Evolutionary conservation across 768 basidiomycete genomes (phyloP).

Genomic region (Paxillus involutus): DNA sequence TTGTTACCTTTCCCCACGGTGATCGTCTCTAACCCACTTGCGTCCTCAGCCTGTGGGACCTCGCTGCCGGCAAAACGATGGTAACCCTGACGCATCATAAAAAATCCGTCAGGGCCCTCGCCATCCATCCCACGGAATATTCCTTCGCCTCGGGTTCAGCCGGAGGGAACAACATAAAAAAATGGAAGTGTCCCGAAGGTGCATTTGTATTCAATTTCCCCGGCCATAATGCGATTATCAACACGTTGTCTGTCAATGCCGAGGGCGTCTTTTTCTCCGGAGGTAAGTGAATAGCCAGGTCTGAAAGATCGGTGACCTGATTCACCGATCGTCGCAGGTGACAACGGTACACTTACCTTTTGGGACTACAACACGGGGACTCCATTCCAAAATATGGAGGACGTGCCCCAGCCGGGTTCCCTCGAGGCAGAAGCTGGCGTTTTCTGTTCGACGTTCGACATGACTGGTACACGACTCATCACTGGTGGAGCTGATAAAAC

Average conservation of each 20-base stretch:
- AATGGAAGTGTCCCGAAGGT: slow-evolving; percentile 99
- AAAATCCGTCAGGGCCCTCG: slow-evolving; percentile 92
- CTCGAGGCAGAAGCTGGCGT: slow-evolving; percentile 96
- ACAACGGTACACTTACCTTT: slow-evolving; percentile 87
- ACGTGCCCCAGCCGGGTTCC: slow-evolving; percentile 95
- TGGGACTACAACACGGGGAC: slow-evolving; percentile 97
- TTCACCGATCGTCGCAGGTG: slow-evolving; percentile 51
- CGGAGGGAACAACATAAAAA: slow-evolving; percentile 99
- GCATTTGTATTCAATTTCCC: slow-evolving; percentile 94
- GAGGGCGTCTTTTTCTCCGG: slow-evolving; percentile 98
- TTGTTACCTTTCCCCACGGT: neutral
- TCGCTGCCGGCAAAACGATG: slow-evolving; percentile 97
- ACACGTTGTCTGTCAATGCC: slow-evolving; percentile 88
- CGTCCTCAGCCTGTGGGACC: slow-evolving; percentile 80
- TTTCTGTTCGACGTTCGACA: slow-evolving; percentile 96
- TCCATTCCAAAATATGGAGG: slow-evolving; percentile 92
- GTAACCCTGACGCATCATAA: slow-evolving; percentile 99
- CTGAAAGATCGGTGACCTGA: neutral
- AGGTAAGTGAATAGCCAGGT: slow-evolving; percentile 49
- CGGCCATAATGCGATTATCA: slow-evolving; percentile 97
- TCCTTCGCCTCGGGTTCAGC: slow-evolving; percentile 94
- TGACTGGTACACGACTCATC: slow-evolving; percentile 90
- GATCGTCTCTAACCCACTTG: neutral
- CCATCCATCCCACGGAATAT: slow-evolving; percentile 96
- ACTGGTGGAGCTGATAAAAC: slow-evolving; percentile 99